Conservation (phyloP, 2,329 filamentous ascomycete genomes). For the Diaporthe capsici region DNA sequence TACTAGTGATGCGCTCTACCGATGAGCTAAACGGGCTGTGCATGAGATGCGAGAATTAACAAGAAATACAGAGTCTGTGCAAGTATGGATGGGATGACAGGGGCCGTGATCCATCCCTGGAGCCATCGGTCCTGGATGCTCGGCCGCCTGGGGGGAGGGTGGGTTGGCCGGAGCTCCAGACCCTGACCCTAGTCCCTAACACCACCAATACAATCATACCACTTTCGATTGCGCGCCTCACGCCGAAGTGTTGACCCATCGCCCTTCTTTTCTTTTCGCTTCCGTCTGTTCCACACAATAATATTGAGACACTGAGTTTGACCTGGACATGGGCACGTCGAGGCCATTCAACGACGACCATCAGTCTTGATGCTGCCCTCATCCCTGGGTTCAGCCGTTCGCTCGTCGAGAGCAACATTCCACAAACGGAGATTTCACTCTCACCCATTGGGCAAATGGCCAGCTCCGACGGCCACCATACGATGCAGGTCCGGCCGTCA, state of each 20-base stretch:
- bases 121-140: background rate
- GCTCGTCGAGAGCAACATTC: conserved; percentile 37
- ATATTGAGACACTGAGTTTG: background rate
- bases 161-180: background rate
- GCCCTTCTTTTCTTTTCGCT: background rate
- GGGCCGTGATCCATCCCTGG: background rate
- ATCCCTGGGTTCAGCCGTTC: conserved; percentile 31
- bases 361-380: conserved; percentile 38
- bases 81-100: background rate
- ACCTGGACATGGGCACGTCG: background rate
- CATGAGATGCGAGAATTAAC: background rate
- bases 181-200: conserved; percentile 8
- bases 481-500: conserved; percentile 29
- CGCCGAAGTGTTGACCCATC: background rate
- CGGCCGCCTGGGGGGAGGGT: background rate
- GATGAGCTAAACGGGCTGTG: conserved; percentile 40
- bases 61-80: background rate
- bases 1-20: conserved; percentile 44
- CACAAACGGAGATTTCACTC: conserved; percentile 10
- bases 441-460: background rate
- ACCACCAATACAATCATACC: background rate
- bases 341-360: background rate
- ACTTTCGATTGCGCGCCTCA: conserved; percentile 20
- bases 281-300: background rate
- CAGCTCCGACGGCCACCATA: conserved; percentile 11